Conservation (phyloP, 805 yeast genomes). For the Danielozyma ontarioensis region DNA sequence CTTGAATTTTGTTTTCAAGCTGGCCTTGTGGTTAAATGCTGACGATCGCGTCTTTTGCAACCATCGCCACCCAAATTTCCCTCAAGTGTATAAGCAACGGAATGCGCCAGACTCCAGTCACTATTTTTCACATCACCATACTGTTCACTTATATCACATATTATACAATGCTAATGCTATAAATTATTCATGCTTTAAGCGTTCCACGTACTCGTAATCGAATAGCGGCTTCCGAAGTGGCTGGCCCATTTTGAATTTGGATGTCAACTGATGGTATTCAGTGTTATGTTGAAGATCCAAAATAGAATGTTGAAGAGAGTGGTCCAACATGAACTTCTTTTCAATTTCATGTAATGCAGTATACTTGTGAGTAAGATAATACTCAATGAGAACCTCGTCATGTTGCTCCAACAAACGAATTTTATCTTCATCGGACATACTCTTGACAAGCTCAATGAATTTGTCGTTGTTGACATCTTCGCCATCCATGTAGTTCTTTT, state of each 20-base stretch:
- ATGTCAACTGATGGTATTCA: conserved; percentile 3
- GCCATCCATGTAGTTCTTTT: conserved; percentile 1
- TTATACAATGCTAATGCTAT: background rate
- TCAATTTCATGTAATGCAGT: conserved; percentile 7
- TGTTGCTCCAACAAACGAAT: conserved; percentile 3
- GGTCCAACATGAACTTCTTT: conserved; percentile 3
- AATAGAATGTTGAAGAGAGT: background rate
- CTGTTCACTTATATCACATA: no score
- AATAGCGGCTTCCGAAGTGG: conserved; percentile 5
- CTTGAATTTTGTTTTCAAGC: no score
- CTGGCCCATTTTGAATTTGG: conserved; percentile 3
- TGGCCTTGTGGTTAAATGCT: no score
- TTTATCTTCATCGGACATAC: conserved; percentile 5
- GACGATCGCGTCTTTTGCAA: no score
- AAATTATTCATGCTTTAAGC: conserved; percentile 2
- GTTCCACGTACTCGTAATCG: conserved; percentile 4
- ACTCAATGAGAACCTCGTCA: conserved; percentile 4
- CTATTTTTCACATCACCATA: no score
- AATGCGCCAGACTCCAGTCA: no score
- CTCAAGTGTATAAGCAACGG: no score
- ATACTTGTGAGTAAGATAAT: conserved; percentile 4
- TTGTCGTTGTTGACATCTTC: conserved; percentile 7
- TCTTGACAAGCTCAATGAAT: conserved; percentile 3
- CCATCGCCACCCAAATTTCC: no score
- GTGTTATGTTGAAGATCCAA: conserved; percentile 2